Conservation (phyloP, 495 filamentous ascomycete species). For the Monascus purpureus region DNA sequence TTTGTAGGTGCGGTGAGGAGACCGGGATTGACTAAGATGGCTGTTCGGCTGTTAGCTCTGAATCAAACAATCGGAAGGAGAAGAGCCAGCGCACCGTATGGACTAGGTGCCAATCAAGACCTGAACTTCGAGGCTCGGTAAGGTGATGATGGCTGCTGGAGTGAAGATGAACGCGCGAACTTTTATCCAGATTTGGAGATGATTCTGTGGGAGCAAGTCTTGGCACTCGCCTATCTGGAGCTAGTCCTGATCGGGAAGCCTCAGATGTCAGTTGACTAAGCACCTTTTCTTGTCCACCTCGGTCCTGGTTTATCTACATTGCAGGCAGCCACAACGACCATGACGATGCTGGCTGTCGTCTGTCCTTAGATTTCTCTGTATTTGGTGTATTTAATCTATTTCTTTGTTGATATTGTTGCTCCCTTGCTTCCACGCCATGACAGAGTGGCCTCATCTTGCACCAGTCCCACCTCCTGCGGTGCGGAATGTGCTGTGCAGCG, state of each 20-base stretch:
- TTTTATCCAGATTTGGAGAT: neutral
- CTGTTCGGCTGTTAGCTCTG: constrained; percentile 5
- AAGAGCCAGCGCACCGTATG: no score
- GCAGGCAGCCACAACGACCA: neutral
- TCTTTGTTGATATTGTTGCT: neutral
- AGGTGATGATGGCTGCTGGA: constrained; percentile 57
- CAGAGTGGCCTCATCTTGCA: constrained; percentile 53
- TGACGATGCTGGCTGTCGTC: neutral
- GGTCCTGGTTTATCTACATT: neutral
- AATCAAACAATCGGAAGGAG: no score
- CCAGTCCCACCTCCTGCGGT: constrained; percentile 58
- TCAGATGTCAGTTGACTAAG: constrained; percentile 11
- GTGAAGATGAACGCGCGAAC: constrained; percentile 17
- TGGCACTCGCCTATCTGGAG: constrained; percentile 29
- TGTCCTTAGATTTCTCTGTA: neutral
- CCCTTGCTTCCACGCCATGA: constrained; percentile 11
- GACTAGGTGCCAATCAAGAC: constrained; percentile 44
- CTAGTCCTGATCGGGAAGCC: constrained; percentile 15
- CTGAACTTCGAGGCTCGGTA: constrained; percentile 58
- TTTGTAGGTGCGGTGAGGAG: constrained; percentile 9
- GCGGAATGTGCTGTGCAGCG: constrained; percentile 45
- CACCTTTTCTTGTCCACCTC: constrained; percentile 1
- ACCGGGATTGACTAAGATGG: constrained; percentile 12
- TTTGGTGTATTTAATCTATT: neutral
- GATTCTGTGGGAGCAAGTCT: constrained; percentile 25